Conservation (phyloP, 352 stramenopile genomes). For the Phytophthora europaea region DNA sequence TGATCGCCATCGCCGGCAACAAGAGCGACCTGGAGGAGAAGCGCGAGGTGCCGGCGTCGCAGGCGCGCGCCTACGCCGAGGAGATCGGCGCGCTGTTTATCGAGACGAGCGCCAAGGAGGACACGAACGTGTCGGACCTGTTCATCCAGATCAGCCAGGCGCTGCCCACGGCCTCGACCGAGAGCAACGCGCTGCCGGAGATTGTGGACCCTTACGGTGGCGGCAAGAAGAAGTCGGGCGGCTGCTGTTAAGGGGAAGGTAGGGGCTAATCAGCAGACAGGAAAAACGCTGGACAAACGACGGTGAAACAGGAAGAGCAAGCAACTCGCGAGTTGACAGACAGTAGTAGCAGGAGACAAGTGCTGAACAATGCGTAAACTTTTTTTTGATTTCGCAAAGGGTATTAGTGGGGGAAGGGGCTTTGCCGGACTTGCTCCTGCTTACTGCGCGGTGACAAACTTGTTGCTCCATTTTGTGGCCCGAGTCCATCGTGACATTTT, state of each 20-base stretch:
- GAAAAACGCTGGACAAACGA: slow-evolving; percentile 2
- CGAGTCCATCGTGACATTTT: slow-evolving; percentile 18
- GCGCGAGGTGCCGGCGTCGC: slow-evolving; percentile 87
- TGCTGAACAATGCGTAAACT: slow-evolving; percentile 43
- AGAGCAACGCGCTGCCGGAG: slow-evolving; percentile 87
- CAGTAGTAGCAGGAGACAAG: slow-evolving; percentile 7
- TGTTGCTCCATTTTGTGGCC: neutral
- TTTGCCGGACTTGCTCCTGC: neutral
- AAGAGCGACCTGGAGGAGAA: slow-evolving; percentile 95
- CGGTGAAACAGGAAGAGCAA: slow-evolving; percentile 9
- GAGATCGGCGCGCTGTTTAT: slow-evolving; percentile 95
- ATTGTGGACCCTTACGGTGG: slow-evolving; percentile 88
- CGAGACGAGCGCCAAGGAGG: slow-evolving; percentile 95
- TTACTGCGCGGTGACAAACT: neutral
- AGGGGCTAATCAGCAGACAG: slow-evolving; percentile 5
- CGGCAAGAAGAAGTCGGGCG: slow-evolving; percentile 86
- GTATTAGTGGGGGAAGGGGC: neutral
- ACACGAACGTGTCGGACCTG: slow-evolving; percentile 94
- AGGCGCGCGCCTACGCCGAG: slow-evolving; percentile 92
- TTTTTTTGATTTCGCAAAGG: slow-evolving; percentile 42
- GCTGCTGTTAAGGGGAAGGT: slow-evolving; percentile 67
- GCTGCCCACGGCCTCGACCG: slow-evolving; percentile 70
- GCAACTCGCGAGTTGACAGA: slow-evolving; percentile 21
- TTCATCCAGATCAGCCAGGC: slow-evolving; percentile 94
- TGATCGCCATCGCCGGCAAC: slow-evolving; percentile 96